Percentiles rank a stretch among this genome's conserved stretches.
Conservation (phyloP, 805 yeast genomes). For the Teunomyces stri region DNA sequence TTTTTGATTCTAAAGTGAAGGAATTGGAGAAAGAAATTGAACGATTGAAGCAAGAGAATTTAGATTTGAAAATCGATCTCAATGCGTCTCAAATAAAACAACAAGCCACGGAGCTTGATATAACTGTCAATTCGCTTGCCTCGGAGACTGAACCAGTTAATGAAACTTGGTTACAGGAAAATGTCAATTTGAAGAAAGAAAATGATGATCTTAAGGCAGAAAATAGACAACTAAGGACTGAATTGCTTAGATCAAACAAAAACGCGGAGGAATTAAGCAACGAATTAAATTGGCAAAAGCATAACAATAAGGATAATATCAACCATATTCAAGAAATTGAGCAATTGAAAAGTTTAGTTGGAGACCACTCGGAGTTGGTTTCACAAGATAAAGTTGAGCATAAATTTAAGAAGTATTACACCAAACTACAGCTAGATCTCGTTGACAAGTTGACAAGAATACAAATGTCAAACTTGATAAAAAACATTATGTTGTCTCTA, state of each 20-base stretch:
- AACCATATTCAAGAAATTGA: conserved; percentile 3
- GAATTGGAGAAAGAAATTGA: conserved; percentile 8
- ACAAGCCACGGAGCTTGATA: background rate
- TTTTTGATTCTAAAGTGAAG: background rate
- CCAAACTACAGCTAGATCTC: conserved; percentile 22
- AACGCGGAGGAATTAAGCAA: background rate
- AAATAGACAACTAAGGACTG: background rate
- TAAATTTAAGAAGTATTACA: conserved; percentile 24
- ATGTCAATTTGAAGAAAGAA: background rate
- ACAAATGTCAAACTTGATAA: conserved; percentile 31
- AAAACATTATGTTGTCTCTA: conserved; percentile 33
- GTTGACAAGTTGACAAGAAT: conserved; percentile 27
- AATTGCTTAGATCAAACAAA: background rate
- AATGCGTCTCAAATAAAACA: conserved; percentile 5
- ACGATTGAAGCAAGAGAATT: conserved; percentile 13
- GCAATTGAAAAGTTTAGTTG: conserved; percentile 10
- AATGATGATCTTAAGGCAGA: background rate
- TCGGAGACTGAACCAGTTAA: background rate
- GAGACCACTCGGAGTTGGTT: conserved; percentile 13
- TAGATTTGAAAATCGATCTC: conserved; percentile 16
- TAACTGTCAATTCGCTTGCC: background rate
- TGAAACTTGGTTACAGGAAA: background rate
- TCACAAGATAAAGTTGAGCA: conserved; percentile 17
- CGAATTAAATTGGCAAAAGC: conserved; percentile 2
- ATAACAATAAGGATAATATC: background rate